Base-by-base conservation (phyloP, 306 rosid genomes). In the Dryas alaskensis region DNA sequence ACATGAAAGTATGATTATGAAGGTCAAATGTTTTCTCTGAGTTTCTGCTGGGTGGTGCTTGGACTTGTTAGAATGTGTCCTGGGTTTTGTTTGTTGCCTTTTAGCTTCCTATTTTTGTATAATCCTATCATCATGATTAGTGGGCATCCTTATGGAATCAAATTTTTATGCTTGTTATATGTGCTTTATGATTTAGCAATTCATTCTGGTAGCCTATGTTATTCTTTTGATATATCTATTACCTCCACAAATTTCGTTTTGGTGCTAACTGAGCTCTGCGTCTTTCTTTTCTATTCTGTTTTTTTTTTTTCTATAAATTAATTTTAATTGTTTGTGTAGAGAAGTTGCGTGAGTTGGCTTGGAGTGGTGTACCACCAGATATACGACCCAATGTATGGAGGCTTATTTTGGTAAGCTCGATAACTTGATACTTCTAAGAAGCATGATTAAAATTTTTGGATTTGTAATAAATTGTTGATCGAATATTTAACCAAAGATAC, bases 351-450 rank as follows among this genome's bases (percentile, higher is more conserved):
- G 98, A 93, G 81, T 87, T 93, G 75, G 92, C 97, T 79, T 93
- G 97, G 98, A 90, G 92, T 85, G 97, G 98, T 47, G 70, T 93
- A 73, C 96, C 93, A 64, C 92, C 92, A 68, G 84, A 93, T 69
- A 87, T 93, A 96, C 97, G 98, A 43, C 96, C 98, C 13, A 83
- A 84, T 58, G 87, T 86, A 40, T 93, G 97, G 98, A 89, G 97
- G 83, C 93, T 93, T 83, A 93, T 93, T 81, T 85, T 93, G 93
- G 98, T 93, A 89, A 83, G 90, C 76, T 77, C 3, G 22, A 68
- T 78, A 53, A 13, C 60, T 63, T 69, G 65, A 72, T 45, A 5
- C 77, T 70, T 67, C 12, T 60, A 25, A 12, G 16, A 42, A 25
- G 67, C 25, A 62, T 1, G 7, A 10, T 70, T 9, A 44, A 70